Evolutionary conservation across 108 stramenopile genomes (phyloP).

Genomic region (Fragilariopsis cylindrus): DNA sequence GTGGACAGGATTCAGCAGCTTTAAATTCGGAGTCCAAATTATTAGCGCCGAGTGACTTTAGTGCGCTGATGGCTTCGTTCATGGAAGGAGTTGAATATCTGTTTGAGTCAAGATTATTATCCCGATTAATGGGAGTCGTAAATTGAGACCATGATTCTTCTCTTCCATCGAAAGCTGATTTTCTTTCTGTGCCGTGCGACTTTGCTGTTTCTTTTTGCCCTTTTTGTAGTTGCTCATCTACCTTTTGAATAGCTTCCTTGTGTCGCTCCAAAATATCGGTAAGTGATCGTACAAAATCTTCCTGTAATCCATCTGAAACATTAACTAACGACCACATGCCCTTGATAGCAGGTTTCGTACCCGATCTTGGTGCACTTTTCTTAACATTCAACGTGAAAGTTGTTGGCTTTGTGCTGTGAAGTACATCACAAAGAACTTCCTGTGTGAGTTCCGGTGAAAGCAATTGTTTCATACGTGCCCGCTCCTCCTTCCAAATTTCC

Average conservation of each 20-base stretch:
- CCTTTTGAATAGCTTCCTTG: constrained; percentile 19
- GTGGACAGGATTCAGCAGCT: background rate
- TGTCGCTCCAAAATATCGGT: constrained; percentile 59
- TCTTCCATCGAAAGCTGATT: constrained; percentile 1
- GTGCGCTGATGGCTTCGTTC: constrained; percentile 28
- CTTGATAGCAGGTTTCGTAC: constrained; percentile 56
- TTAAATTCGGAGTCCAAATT: background rate
- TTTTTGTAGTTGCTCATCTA: constrained; percentile 16
- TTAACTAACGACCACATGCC: constrained; percentile 65
- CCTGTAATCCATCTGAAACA: constrained; percentile 66
- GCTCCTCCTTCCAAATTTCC: constrained; percentile 86
- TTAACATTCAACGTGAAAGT: constrained; percentile 77
- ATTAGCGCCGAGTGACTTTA: constrained; percentile 10
- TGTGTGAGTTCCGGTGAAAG: constrained; percentile 52
- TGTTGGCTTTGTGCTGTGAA: constrained; percentile 9
- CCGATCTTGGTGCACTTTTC: constrained; percentile 60
- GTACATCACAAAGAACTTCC: constrained; percentile 57
- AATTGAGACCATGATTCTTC: background rate
- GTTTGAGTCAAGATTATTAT: background rate
- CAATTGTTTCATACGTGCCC: constrained; percentile 65
- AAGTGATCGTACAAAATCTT: constrained; percentile 67
- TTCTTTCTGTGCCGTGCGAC: constrained; percentile 33
- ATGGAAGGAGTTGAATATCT: constrained; percentile 17
- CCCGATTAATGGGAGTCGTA: constrained; percentile 1
- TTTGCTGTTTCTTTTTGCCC: constrained; percentile 17